Evolutionary conservation across 495 filamentous ascomycete genomes (phyloP).

Genomic region (Trichoderma asperelloides): DNA sequence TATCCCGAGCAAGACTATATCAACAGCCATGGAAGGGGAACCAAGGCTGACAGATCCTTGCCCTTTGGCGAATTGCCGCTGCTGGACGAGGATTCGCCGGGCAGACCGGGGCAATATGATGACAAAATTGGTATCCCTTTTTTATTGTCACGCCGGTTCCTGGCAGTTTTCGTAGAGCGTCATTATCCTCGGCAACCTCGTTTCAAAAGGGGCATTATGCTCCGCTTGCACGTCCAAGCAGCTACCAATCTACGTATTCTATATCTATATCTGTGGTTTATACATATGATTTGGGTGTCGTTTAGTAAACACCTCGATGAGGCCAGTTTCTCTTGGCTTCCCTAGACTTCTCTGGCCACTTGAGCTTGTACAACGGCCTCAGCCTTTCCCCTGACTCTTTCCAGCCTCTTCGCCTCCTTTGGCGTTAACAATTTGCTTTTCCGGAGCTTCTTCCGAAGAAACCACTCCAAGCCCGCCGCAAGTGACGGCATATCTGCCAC

Average conservation of each 20-base stretch:
- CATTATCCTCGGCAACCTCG: not conserved
- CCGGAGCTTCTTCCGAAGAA: conserved; percentile 65
- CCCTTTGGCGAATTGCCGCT: not conserved
- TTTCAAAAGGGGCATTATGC: not conserved
- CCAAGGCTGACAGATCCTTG: not conserved
- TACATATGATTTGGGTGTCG: not conserved
- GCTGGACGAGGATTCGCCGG: not conserved
- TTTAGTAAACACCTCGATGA: too few relatives aligned
- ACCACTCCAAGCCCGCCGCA: conserved; percentile 63
- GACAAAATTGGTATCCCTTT: not conserved
- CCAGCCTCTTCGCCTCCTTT: conserved; percentile 40
- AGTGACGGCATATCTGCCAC: conserved; percentile 53
- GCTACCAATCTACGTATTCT: not conserved
- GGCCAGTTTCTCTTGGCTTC: too few relatives aligned
- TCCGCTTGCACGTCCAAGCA: not conserved
- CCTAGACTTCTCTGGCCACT: conserved; percentile 38
- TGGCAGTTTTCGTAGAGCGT: not conserved
- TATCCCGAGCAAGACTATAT: not conserved
- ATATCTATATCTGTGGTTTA: not conserved
- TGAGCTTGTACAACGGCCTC: conserved; percentile 56
- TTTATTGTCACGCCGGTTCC: not conserved
- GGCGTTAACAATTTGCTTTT: conserved; percentile 36
- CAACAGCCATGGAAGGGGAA: not conserved
- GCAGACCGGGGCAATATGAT: not conserved
- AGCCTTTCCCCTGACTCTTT: conserved; percentile 48